Base-by-base conservation (phyloP, 2,329 filamentous ascomycete genomes). In the Ustilaginoidea virens region DNA sequence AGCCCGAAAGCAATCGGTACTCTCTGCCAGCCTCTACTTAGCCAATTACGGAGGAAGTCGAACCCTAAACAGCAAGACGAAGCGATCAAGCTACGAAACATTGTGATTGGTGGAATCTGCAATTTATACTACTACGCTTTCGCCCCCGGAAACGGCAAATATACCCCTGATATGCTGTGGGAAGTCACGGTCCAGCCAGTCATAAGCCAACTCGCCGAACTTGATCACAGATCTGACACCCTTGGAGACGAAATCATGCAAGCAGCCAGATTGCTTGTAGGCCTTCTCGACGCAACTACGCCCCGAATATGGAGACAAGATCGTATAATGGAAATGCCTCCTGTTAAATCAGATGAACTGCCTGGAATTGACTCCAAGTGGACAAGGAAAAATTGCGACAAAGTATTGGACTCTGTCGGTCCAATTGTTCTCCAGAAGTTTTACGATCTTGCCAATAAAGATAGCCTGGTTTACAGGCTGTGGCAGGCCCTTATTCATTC, bases 101-200 rank as follows among this genome's bases (percentile, higher is more conserved):
- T 61, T 2, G 63, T 73, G 9, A 43, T 87, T 23, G 74, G 74
- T 9, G 80, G 78, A 30, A 74, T 92, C 32, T 80, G 79, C 50
- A 83, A 77, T 31, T 62, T 96, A 1, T 67, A 83, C 8, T 92
- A 93, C 49, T 92, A 92, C 47, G 62, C 74, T 3, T 74, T 92
- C 43, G 75, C 74, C 31, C 86, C 87, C 1, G 69, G 66, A 9
- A 66, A 73, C 10, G 65, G 71, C 7, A 55, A 63, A 22, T 56
- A 64, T n/a, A 69, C 82, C 32, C 60, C 83, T 3, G 81, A 92
- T 39, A 54, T 63, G 2, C 75, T 78, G 29, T 98, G 90, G 90
- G 74, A 83, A 36, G 59, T 71, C 18, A 80, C 77, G 37, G 68
- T 94, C 7, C 61, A 62, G 13, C 66, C 66, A 3, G 56, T 90